These are phyloP conservation scores for Phlebiopsis flavidoalba DNA, from an alignment of 768 basidiomycete species.

Conservation along the genomic window DNA sequence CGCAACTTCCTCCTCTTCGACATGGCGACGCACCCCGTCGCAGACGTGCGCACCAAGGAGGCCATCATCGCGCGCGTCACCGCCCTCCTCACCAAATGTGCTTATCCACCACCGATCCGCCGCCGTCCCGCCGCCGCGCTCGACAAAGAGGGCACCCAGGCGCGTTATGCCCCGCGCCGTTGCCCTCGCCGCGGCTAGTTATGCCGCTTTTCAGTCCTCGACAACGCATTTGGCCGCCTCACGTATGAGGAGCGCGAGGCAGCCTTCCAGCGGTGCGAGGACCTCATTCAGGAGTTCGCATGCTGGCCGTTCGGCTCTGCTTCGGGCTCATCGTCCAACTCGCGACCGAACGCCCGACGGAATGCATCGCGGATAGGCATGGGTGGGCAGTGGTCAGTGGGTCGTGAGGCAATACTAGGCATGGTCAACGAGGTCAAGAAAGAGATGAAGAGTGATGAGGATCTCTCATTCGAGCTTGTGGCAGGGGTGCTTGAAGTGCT, in stretches of 20 bases:
- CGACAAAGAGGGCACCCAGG: slow-evolving; percentile 73
- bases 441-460: slow-evolving; percentile 65
- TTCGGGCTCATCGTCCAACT: slow-evolving; percentile 12
- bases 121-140: slow-evolving; percentile 74
- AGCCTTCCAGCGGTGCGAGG: slow-evolving; percentile 91
- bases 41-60: slow-evolving; percentile 89
- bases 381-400: slow-evolving; percentile 42
- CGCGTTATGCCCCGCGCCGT: slow-evolving; percentile 77
- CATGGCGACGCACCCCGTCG: slow-evolving; percentile 99
- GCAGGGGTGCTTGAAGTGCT: slow-evolving; percentile 93
- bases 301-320: slow-evolving; percentile 79
- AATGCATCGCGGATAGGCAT: slow-evolving; percentile 46
- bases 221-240: slow-evolving; percentile 86
- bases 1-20: slow-evolving; percentile 98
- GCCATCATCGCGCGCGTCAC: slow-evolving; percentile 72
- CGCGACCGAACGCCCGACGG: slow-evolving; percentile 21
- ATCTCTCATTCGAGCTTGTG: slow-evolving; percentile 84
- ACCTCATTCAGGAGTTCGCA: slow-evolving; percentile 87
- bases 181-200: slow-evolving; percentile 84
- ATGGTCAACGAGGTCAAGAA: slow-evolving; percentile 69
- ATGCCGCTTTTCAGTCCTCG: slow-evolving; percentile 92
- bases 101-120: slow-evolving; percentile 62
- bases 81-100: slow-evolving; percentile 74
- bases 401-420: slow-evolving; percentile 67
- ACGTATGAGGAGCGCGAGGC: slow-evolving; percentile 92